Base-by-base conservation (phyloP, 2,329 filamentous ascomycete genomes). In the Harringtonia lauricola region DNA sequence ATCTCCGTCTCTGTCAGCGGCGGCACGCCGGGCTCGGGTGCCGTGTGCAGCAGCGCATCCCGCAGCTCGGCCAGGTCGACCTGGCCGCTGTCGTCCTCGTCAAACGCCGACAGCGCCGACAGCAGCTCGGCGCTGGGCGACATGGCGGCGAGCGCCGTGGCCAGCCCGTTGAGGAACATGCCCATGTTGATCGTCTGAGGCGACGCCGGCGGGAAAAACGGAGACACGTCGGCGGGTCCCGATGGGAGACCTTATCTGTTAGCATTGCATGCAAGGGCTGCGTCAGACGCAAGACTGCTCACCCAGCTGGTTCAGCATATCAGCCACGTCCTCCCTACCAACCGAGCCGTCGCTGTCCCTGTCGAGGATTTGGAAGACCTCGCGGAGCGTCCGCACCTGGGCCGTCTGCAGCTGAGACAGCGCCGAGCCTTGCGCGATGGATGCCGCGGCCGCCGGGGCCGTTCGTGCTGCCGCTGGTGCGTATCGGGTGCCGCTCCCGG, bases 1-100 rank as follows among this genome's bases (percentile, higher is more conserved):
- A 96, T 80, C 57, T 96, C 88, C 30, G 70, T 65, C 42, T 81
- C 76, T 1, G 76, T 82, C 50, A 94, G 62, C 0, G 73, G 63
- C 33, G 67, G 68, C 59, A 78, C 73, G 17, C 85, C 86, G 0
- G 76, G 71, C 52, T 94, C 87, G 0, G 87, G 86, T 1, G 80
- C 79, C 1, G 88, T 95, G 51, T 88, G 76, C 34, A 95, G 64
- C 36, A 98, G 62, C 0, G 90, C 87, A 53, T 92, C 86, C 37
- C 84, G 79, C 49, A 98, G 64, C 61, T 95, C 87, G 0, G 67
- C 74, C 18, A 94, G 66, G 57, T 96, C 88, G 33, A 96, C 79
- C 62, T 95, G 88, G 3, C 92, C 92, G 55, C 85, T 92, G 59
- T 98, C 92, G 50, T 94, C 88, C 49, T 94, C 86, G 57, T 98